Evolutionary conservation across 2,329 filamentous ascomycete species (phyloP).

Genomic region (Epichloe sp.): DNA sequence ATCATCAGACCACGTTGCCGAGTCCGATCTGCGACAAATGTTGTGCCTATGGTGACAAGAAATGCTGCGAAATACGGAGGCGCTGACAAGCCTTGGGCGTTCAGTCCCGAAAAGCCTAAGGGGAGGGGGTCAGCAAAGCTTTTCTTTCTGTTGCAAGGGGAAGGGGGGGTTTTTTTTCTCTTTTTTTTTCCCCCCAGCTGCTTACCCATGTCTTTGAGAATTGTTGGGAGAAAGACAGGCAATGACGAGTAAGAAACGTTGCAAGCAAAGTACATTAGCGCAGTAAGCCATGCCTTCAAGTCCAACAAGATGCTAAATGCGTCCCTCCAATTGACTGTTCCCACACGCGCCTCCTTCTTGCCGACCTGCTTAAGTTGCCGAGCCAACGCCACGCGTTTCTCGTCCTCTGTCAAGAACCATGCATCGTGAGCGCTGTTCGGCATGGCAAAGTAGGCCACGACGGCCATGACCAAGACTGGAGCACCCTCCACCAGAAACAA

Average conservation of each 20-base stretch:
- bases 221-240: constrained; percentile 11
- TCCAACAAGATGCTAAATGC: constrained; percentile 18
- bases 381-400: constrained; percentile 7
- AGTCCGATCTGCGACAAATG: constrained; percentile 7
- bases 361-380: constrained; percentile 5
- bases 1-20: constrained; percentile 7
- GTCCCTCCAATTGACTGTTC: constrained; percentile 13
- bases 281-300: constrained; percentile 21
- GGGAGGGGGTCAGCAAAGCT: not conserved
- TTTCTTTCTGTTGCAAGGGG: no score
- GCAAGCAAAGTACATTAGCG: constrained; percentile 10
- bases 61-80: constrained; percentile 9
- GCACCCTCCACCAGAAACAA: constrained; percentile 43
- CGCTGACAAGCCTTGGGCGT: constrained; percentile 10
- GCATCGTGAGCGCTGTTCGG: constrained; percentile 9
- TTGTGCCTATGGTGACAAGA: constrained; percentile 8
- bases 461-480: constrained; percentile 19
- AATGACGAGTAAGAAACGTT: constrained; percentile 20
- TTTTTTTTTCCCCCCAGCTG: no score
- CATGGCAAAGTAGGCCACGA: constrained; percentile 16
- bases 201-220: constrained; percentile 10
- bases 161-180: no score
- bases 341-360: not conserved
- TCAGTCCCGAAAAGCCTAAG: constrained; percentile 9
- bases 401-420: constrained; percentile 9